phyloP scores from a whole-genome alignment of 805 yeast species.

The Candida insectalens region DNA sequence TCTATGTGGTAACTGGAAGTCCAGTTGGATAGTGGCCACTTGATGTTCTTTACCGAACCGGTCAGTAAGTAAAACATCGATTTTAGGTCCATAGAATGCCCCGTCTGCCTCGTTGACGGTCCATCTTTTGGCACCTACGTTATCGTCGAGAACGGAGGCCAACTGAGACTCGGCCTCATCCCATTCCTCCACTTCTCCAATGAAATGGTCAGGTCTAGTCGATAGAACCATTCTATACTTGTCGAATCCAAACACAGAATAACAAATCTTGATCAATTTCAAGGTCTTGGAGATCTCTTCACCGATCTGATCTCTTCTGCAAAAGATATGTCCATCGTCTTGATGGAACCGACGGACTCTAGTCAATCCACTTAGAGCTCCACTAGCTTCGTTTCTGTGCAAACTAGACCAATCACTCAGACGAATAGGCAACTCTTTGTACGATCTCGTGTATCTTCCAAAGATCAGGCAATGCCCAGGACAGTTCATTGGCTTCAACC shows the following conservation, averaged over 20 bases:
- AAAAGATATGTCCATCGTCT: slow-evolving; percentile 96
- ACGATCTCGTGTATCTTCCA: slow-evolving; percentile 65
- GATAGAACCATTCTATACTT: slow-evolving; percentile 60
- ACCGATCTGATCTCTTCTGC: slow-evolving; percentile 64
- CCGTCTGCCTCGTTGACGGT: slow-evolving; percentile 85
- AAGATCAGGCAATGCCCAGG: slow-evolving; percentile 78
- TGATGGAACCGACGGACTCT: slow-evolving; percentile 94
- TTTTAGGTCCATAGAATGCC: slow-evolving; percentile 94
- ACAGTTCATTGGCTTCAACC: slow-evolving; percentile 52
- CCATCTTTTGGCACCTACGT: slow-evolving; percentile 48
- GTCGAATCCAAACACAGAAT: slow-evolving; percentile 53
- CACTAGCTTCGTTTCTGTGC: slow-evolving; percentile 92
- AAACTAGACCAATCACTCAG: slow-evolving; percentile 83
- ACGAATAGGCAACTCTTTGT: slow-evolving; percentile 79
- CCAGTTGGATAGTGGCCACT: slow-evolving; percentile 91
- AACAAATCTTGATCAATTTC: slow-evolving; percentile 64
- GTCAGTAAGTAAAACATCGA: slow-evolving; percentile 78
- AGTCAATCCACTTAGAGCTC: slow-evolving; percentile 87
- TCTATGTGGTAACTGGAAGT: slow-evolving; percentile 85
- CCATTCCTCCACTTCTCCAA: slow-evolving; percentile 79
- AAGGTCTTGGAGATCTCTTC: slow-evolving; percentile 69
- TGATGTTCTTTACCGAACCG: slow-evolving; percentile 77
- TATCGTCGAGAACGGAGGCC: slow-evolving; percentile 43
- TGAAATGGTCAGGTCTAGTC: slow-evolving; percentile 76
- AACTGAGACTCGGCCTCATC: slow-evolving; percentile 67